Conservation (phyloP, 2,329 filamentous ascomycete species). For the Penicillium sp. region DNA sequence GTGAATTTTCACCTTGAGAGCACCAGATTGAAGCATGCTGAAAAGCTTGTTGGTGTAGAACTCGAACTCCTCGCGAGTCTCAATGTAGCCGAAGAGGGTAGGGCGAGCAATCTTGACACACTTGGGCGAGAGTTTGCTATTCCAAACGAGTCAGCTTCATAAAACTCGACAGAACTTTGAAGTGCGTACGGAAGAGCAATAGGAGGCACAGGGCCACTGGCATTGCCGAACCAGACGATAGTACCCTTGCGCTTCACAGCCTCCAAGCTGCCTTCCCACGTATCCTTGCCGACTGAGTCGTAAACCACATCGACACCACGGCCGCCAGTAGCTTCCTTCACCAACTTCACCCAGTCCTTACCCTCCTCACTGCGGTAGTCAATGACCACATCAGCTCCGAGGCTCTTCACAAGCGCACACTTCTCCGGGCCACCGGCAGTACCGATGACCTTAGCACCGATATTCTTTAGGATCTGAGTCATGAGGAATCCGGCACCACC, state of each 20-base stretch:
- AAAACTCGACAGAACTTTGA: neutral
- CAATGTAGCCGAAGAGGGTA: slow-evolving; percentile 67
- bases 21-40: slow-evolving; percentile 64
- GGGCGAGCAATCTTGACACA: slow-evolving; percentile 77
- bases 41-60: slow-evolving; percentile 71
- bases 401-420: slow-evolving; percentile 62
- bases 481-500: slow-evolving; percentile 77
- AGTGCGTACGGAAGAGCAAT: slow-evolving; percentile 57
- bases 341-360: slow-evolving; percentile 71
- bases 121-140: slow-evolving; percentile 61
- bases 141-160: neutral
- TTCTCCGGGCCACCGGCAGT: slow-evolving; percentile 75
- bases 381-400: slow-evolving; percentile 69
- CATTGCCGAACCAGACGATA: slow-evolving; percentile 77
- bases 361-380: slow-evolving; percentile 82
- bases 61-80: slow-evolving; percentile 67
- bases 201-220: slow-evolving; percentile 74
- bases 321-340: slow-evolving; percentile 80
- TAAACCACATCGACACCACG: slow-evolving; percentile 75
- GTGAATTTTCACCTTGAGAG: slow-evolving; percentile 71
- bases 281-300: slow-evolving; percentile 80
- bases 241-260: slow-evolving; percentile 73
- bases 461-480: slow-evolving; percentile 67
- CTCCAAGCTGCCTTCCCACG: slow-evolving; percentile 76
- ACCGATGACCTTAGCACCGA: slow-evolving; percentile 76